phyloP scores from a whole-genome alignment of 1,284 basidiomycete species.

The Fomes fomentarius region DNA sequence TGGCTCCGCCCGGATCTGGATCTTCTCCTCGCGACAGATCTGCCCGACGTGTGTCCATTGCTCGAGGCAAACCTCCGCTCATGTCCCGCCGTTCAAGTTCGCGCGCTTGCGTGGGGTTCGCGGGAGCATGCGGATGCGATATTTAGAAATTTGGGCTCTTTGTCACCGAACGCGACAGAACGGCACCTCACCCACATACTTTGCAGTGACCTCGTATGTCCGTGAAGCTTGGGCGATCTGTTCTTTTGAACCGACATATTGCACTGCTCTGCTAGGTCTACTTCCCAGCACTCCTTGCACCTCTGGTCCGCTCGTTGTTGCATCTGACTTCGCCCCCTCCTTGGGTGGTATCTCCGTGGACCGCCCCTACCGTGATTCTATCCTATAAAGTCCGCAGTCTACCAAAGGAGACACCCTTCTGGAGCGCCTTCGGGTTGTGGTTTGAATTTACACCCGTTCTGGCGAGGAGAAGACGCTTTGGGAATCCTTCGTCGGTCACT shows the following conservation, averaged over 20 bases:
- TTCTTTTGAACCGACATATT: not conserved
- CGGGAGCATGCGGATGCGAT: slow-evolving; percentile 43
- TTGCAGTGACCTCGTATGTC: slow-evolving; percentile 75
- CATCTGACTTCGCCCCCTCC: slow-evolving; percentile 63
- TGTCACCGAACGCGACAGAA: not conserved
- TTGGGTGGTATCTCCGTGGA: slow-evolving; percentile 12
- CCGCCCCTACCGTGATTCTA: slow-evolving; percentile 46
- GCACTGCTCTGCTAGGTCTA: slow-evolving; percentile 55
- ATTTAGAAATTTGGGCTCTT: slow-evolving; percentile 39
- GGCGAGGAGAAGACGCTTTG: slow-evolving; percentile 22
- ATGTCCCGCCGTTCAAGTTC: slow-evolving; percentile 36
- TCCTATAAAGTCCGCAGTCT: slow-evolving; percentile 82
- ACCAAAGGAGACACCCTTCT: slow-evolving; percentile 78
- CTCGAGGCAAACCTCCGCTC: slow-evolving; percentile 54
- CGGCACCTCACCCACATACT: slow-evolving; percentile 60
- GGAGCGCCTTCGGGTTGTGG: slow-evolving; percentile 83
- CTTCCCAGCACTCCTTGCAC: slow-evolving; percentile 73
- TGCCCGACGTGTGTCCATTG: slow-evolving; percentile 68
- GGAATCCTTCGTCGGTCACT: not conserved
- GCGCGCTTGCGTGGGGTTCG: slow-evolving; percentile 72
- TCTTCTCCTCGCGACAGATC: slow-evolving; percentile 67
- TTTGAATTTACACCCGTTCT: slow-evolving; percentile 73
- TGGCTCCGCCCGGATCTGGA: slow-evolving; percentile 32
- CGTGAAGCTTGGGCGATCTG: not conserved
- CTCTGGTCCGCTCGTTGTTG: slow-evolving; percentile 69